These are phyloP conservation scores for Coemansia sp. DNA, from an alignment of 192 early-diverging fungal genomes.

Conservation along the genomic window DNA sequence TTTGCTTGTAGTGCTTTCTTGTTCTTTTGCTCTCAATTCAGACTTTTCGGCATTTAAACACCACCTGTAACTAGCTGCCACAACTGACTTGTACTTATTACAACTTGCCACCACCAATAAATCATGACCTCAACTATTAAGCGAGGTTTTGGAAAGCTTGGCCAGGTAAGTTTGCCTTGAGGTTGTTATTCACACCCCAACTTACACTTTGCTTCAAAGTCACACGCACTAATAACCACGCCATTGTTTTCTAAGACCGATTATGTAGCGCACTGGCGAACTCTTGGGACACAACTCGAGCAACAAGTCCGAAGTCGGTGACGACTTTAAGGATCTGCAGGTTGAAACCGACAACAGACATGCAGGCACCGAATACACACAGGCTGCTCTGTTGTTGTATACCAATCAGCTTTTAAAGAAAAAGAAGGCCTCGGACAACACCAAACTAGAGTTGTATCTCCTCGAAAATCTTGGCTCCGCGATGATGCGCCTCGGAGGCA, in stretches of 20 bases:
- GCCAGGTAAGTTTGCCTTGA: constrained; percentile 54
- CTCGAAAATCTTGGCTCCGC: constrained; percentile 64
- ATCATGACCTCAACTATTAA: constrained; percentile 33
- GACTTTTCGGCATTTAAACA: not conserved
- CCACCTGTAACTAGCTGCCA: not conserved
- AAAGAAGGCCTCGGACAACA: constrained; percentile 64
- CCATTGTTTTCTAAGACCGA: not conserved
- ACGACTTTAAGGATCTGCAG: constrained; percentile 80
- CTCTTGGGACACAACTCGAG: constrained; percentile 63
- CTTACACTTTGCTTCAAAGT: not conserved
- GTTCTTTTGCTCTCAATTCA: constrained; percentile 5
- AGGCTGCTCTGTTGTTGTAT: constrained; percentile 56
- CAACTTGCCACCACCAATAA: not conserved
- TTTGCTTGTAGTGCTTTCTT: constrained; percentile 4
- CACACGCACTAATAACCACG: not conserved
- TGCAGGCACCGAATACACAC: constrained; percentile 64
- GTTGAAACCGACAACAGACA: constrained; percentile 67
- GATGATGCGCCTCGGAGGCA: constrained; percentile 64
- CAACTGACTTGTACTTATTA: not conserved
- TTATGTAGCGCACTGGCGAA: constrained; percentile 67
- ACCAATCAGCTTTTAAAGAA: constrained; percentile 60
- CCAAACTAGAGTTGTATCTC: constrained; percentile 62
- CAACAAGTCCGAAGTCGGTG: constrained; percentile 68
- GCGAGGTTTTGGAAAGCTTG: constrained; percentile 67
- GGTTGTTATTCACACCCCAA: no score